Base-by-base conservation (phyloP, 2,329 filamentous ascomycete genomes). In the Hypocrella siamensis region DNA sequence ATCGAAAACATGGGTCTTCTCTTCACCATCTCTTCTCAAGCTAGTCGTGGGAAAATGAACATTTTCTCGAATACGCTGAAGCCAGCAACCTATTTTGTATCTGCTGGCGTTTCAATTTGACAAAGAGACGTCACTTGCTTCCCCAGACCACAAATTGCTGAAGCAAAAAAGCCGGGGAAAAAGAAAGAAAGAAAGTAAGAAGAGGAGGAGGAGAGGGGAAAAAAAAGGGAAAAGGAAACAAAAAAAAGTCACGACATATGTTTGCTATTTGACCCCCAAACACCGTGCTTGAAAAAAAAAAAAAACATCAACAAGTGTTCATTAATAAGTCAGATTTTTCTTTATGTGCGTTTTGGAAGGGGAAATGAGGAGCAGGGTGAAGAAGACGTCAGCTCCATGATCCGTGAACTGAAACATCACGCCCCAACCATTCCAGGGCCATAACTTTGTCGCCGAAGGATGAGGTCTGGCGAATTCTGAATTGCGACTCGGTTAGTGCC, bases 371-470 rank as follows among this genome's bases (percentile, higher is more conserved):
- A n/a, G n/a, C n/a, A n/a, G n/a, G n/a, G n/a, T n/a, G n/a, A n/a
- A n/a, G n/a, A n/a, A n/a, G n/a, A n/a, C n/a, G n/a, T n/a, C n/a
- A n/a, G n/a, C n/a, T n/a, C n/a, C 28, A 19, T 17, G 15, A 18
- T 14, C 9, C 9, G 3, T 16, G 14, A 17, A n/a, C n/a, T n/a
- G n/a, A n/a, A n/a, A n/a, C 25, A 10, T 60, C 61, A 75, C 47
- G 63, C 68, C 37, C 65, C 65, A 35, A 70, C 64, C 61, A 70
- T 69, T 33, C 68, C 68, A 34, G 68, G 62, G 18, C 69, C 66
- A 43, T 72, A 73, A 46, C 60, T 65, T 45, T 64, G 58, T 37
- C 66, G 61, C 31, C 62, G 63, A 42, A 61, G 55, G 31, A 55
- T 53, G 9, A 59, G 51, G 35, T 58, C 61, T 21, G 56, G 52